Base-by-base conservation (phyloP, 345 rosid species). In the Firmiana major region DNA sequence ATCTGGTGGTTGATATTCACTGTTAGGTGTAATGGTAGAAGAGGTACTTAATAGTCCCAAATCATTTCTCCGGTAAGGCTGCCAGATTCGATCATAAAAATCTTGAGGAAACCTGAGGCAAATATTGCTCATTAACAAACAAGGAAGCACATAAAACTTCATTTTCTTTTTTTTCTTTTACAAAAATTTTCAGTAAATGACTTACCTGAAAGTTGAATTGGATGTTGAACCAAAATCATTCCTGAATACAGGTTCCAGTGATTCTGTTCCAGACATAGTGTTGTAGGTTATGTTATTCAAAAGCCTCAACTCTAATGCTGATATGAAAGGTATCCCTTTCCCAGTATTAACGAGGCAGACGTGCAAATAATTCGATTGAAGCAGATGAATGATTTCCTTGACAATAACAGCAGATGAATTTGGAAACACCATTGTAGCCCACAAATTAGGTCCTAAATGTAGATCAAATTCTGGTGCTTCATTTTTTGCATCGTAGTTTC, bases 341-440 rank as follows among this genome's bases (percentile, higher is more conserved):
- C 86, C 87, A 0, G 79, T 87, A 19, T 92, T 89, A 9, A 89
- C 88, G n/a, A 86, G 73, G 77, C 93, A 92, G 26, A 89, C 57
- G 3, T 84, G 70, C 1, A 87, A 42, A 19, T 6, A 46, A 21
- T 78, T 75, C 13, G 81, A 77, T 9, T 62, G 46, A 17, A 77
- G 68, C n/a, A 75, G 49, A 77, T 90, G 78, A 42, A 90, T 67
- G 13, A 89, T 77, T 67, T 89, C 95, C 22, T 3, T 0, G 3
- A 24, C 38, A 0, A 55, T 12, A 1, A 5, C 11, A 19, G 0
- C 19, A 0, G 85, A 75, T 34, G 74, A 80, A 73, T 85, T 77
- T 28, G 43, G 57, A 1, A 85, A 9, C 0, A 0, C 71, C 28
- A 87, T 77, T 0, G 84, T 74, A 43, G 0, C 60, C 92, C 92